These are phyloP conservation scores for Artemisia argyi DNA, from an alignment of 129 eudicot genomes.

Conservation along the genomic window DNA sequence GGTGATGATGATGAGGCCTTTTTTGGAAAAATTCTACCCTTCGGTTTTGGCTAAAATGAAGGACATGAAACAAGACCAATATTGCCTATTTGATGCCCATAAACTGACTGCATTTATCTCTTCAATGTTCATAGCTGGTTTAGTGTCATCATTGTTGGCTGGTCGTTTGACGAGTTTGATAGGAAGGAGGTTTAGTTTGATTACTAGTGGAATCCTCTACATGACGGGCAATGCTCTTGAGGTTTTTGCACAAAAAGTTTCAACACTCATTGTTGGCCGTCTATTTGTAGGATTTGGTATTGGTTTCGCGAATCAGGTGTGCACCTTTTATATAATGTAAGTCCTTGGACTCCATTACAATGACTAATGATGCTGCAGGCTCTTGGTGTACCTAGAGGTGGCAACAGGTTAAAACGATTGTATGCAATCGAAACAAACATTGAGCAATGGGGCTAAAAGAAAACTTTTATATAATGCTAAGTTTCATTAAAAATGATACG, in stretches of 20 bases:
- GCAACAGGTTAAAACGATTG: too few relatives aligned
- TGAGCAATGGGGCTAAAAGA: too few relatives aligned
- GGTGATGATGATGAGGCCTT: slow-evolving; percentile 48
- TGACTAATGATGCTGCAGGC: slow-evolving; percentile 6
- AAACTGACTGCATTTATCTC: slow-evolving; percentile 39
- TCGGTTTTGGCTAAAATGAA: slow-evolving; percentile 30
- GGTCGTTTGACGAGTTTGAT: slow-evolving; percentile 32
- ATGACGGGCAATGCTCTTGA: slow-evolving; percentile 32
- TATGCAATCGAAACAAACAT: too few relatives aligned
- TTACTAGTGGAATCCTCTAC: slow-evolving; percentile 38
- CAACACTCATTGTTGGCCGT: slow-evolving; percentile 44
- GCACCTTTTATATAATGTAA: slow-evolving; percentile 36
- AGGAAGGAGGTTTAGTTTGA: slow-evolving; percentile 40
- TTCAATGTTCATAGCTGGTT: slow-evolving; percentile 49
- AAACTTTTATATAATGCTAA: too few relatives aligned
- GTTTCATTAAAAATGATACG: too few relatives aligned
- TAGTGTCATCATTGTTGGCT: slow-evolving; percentile 42
- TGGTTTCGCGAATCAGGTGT: slow-evolving; percentile 62
- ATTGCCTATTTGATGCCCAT: slow-evolving; percentile 43
- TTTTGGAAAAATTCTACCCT: slow-evolving; percentile 44
- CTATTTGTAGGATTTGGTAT: slow-evolving; percentile 48
- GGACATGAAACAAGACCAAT: slow-evolving; percentile 26
- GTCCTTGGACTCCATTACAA: slow-evolving; percentile 22
- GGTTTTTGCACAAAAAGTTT: slow-evolving; percentile 32
- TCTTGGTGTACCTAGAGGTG: not conserved